Evolutionary conservation across 352 stramenopile genomes (phyloP).

Genomic region (Globisporangium okanoganense): DNA sequence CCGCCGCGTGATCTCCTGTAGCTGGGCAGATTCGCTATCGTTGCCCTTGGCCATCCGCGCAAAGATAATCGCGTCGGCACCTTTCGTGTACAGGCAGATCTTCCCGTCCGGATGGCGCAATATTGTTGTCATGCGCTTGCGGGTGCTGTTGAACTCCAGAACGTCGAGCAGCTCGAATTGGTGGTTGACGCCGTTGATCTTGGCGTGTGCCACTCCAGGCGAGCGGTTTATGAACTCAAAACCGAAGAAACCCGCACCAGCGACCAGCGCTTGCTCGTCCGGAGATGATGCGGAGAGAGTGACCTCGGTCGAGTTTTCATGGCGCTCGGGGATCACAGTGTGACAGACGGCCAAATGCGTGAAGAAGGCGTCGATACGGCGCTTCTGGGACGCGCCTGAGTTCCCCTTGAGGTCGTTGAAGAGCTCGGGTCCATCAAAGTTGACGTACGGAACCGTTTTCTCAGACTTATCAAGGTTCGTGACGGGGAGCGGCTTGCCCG

Average conservation of each 20-base stretch:
- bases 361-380: slow-evolving; percentile 75
- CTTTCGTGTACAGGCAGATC: slow-evolving; percentile 73
- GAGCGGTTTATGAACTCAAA: slow-evolving; percentile 73
- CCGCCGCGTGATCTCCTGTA: slow-evolving; percentile 36
- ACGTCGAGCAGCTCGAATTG: slow-evolving; percentile 85
- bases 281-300: slow-evolving; percentile 74
- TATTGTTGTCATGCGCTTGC: slow-evolving; percentile 93
- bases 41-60: slow-evolving; percentile 33
- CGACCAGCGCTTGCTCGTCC: slow-evolving; percentile 87
- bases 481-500: slow-evolving; percentile 53
- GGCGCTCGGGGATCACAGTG: slow-evolving; percentile 96
- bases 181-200: slow-evolving; percentile 34
- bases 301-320: slow-evolving; percentile 59
- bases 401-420: slow-evolving; percentile 62
- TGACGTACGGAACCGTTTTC: slow-evolving; percentile 56
- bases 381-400: slow-evolving; percentile 41
- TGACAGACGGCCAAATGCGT: slow-evolving; percentile 89
- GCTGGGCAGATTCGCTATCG: slow-evolving; percentile 18
- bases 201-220: slow-evolving; percentile 45
- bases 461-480: slow-evolving; percentile 15
- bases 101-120: slow-evolving; percentile 61
- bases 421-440: slow-evolving; percentile 71
- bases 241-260: slow-evolving; percentile 64
- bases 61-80: slow-evolving; percentile 69
- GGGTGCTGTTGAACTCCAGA: slow-evolving; percentile 90